Percentiles rank a stretch among this genome's conserved stretches.
Conservation (phyloP, 768 basidiomycete species). For the Trametes villosa region DNA sequence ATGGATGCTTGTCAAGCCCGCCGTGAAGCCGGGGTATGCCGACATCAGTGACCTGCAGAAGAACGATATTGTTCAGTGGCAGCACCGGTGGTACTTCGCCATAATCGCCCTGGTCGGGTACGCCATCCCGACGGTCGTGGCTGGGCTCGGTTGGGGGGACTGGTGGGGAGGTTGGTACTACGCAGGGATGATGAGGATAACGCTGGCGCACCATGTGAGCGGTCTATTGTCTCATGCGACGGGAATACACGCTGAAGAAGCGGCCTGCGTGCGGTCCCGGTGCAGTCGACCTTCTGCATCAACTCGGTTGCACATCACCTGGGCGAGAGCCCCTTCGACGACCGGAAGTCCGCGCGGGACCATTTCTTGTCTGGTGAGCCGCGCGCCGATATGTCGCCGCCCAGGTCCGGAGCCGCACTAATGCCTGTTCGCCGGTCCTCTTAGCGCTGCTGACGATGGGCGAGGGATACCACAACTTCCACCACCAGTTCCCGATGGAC, state of each 20-base stretch:
- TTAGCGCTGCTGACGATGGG: slow-evolving; percentile 56
- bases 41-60: slow-evolving; percentile 53
- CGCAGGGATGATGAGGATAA: slow-evolving; percentile 50
- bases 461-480: slow-evolving; percentile 86
- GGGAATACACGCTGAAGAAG: background rate
- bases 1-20: slow-evolving; percentile 58
- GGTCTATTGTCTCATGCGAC: background rate
- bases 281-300: slow-evolving; percentile 56
- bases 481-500: slow-evolving; percentile 63
- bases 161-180: slow-evolving; percentile 58
- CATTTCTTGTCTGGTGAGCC: slow-evolving; percentile 46
- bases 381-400: no score
- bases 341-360: slow-evolving; percentile 57
- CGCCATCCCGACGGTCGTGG: slow-evolving; percentile 50
- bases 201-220: slow-evolving; percentile 56
- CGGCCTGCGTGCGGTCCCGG: background rate
- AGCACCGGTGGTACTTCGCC: slow-evolving; percentile 51
- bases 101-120: slow-evolving; percentile 50
- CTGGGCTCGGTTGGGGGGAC: slow-evolving; percentile 57
- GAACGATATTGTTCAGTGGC: slow-evolving; percentile 54
- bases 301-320: slow-evolving; percentile 65
- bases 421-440: background rate
- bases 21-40: slow-evolving; percentile 50
- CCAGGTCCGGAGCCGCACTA: background rate
- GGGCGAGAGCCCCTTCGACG: slow-evolving; percentile 58